These are phyloP conservation scores for Rhodotorula mucilaginosa DNA, from an alignment of 1,284 basidiomycete species.

Conservation along the genomic window DNA sequence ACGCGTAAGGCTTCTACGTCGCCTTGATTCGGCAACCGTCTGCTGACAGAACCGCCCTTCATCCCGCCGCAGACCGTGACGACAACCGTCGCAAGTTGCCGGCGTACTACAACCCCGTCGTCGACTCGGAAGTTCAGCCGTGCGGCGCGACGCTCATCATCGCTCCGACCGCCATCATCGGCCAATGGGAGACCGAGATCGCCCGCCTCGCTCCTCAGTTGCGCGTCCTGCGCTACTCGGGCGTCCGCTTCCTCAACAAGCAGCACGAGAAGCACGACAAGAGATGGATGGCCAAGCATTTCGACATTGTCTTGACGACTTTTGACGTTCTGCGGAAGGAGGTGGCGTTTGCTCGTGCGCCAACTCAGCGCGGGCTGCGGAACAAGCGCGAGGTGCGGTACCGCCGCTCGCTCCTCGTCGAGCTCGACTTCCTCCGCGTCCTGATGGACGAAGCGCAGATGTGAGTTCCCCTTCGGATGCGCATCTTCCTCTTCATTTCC, in stretches of 20 bases:
- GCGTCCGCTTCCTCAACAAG: slow-evolving; percentile 17
- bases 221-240: slow-evolving; percentile 42
- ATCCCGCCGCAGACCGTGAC: slow-evolving; percentile 19
- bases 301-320: slow-evolving; percentile 42
- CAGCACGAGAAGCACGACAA: slow-evolving; percentile 5
- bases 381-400: slow-evolving; percentile 30
- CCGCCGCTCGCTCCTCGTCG: slow-evolving; percentile 38
- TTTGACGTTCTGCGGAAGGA: slow-evolving; percentile 41
- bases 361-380: slow-evolving; percentile 29
- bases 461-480: slow-evolving; percentile 7
- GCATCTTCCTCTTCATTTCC: no score
- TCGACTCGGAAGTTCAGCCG: slow-evolving; percentile 38
- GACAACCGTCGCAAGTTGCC: slow-evolving; percentile 29
- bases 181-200: slow-evolving; percentile 43
- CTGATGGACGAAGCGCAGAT: slow-evolving; percentile 44
- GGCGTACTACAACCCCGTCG: slow-evolving; percentile 28
- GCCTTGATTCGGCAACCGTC: no score
- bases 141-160: slow-evolving; percentile 40
- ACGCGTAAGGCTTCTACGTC: slow-evolving; percentile 12
- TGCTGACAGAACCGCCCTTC: not conserved
- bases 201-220: slow-evolving; percentile 40
- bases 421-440: slow-evolving; percentile 42
- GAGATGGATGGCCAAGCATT: slow-evolving; percentile 15
- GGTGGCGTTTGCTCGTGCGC: slow-evolving; percentile 39
- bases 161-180: slow-evolving; percentile 40